Evolutionary conservation across 371 early-diverging fungal species (phyloP), one percentile per base, ranked within the genome.

Genomic region (Capillidium heterosporum): DNA sequence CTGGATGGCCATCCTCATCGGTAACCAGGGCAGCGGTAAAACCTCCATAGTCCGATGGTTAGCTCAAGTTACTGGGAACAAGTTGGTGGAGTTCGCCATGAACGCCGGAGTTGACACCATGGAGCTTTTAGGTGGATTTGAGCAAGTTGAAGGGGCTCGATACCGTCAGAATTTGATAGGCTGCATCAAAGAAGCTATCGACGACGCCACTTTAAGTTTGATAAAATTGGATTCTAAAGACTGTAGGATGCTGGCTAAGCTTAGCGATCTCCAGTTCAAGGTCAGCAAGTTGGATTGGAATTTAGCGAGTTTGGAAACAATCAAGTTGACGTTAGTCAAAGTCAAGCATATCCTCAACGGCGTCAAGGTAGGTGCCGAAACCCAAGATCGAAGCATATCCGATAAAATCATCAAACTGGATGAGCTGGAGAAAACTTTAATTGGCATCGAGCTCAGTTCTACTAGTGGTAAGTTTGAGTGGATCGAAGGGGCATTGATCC

Each of bases 51-150:
- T 95, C 1, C 82, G 90, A 11, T 67, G 82, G 42, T 67, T 94
- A 59, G 89, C 93, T 43, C 69, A 75, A 19, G 57, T 90, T 46
- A 82, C 86, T 1, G 92, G 93, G 2, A 81, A 88, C 61, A 65
- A 65, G 28, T 68, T 95, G 23, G 79, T 83, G 31, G 95, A 95
- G 69, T 91, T 94, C 60, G 74, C 92, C 8, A 89, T 97, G 92
- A 94, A 93, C 65, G 78, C 81, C 32, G 84, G 87, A 13, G 87
- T 95, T 7, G 98, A 97, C 57, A 86, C 95, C 0, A 83, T 91
- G 71, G 98, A 97, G 63, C 66, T 97, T 1, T 65, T 97, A 29
- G 98, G 98, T 61, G 95, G 96, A 13, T 97, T 95, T 62, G 96
- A 97, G 65, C 96, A 97, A 62, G 82, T 91, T 17, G 94, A 94